Base-by-base conservation (phyloP, 2,329 filamentous ascomycete species). In the Orbilia oligospora region DNA sequence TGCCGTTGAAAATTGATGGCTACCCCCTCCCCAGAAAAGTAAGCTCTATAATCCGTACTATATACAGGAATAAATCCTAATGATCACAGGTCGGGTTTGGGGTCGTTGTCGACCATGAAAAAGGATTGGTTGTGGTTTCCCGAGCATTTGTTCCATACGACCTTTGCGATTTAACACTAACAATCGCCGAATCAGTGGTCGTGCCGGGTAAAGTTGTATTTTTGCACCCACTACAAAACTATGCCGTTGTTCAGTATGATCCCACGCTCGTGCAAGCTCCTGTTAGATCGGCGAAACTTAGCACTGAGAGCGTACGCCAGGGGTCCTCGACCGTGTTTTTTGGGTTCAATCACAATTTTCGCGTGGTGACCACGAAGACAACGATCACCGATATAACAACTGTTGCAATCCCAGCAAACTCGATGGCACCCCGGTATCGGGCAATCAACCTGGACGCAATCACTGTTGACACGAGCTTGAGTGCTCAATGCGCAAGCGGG, bases 1-100 rank as follows among this genome's bases (percentile, higher is more conserved):
- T 99, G 91, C 96, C 96, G 0, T 87, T 99, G 80, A 98, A 98
- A 87, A 88, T 99, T 9, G 96, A 99, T 84, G 96, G 96, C n/a
- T 99, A 97, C 84, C 97, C 96, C 5, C 93, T 96, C 84, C 93
- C 96, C 81, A 89, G 94, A 61, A 96, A 97, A 85, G 81, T 81
- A 80, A 44, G 63, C 22, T 14, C 33, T 20, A 9, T 36, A 22
- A 5, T 24, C 51, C 22, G 22, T 38, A 14, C 10, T n/a, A 38
- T 68, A 22, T 16, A 38, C 12, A 27, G 24, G 18, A 44, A 27
- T 16, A 2, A 16, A 5, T 5, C 6, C 27, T 41, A 38, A 20
- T 33, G 44, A 18, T 16, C 58, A 53, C 67, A 82, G 80, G 96
- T 94, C 86, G 96, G 96, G 0, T 97, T 97, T 87, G 96, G 96